A percentile compares a stretch with the other conserved stretches of the same genome.
These are phyloP conservation scores for Vickermania spadyakhi DNA, from an alignment of 208 protist species.

Conservation along the genomic window DNA sequence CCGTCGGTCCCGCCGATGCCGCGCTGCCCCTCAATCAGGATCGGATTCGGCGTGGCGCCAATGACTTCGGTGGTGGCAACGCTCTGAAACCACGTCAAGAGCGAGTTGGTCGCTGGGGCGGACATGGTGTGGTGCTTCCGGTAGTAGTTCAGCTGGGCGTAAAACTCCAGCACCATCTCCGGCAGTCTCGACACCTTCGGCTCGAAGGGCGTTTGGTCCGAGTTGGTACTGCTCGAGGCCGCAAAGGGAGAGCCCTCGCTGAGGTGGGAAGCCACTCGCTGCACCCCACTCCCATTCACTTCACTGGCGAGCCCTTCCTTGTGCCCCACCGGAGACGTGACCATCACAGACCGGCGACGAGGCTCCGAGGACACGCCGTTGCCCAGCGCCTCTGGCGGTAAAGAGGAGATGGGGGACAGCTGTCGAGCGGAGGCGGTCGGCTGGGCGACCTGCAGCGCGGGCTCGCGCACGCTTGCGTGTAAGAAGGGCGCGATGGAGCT, in stretches of 20 bases:
- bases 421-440: not conserved
- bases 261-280: not conserved
- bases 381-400: not conserved
- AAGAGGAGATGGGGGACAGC: not conserved
- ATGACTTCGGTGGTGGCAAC: conserved; percentile 32
- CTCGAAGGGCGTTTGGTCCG: not conserved
- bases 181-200: not conserved
- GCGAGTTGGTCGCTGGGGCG: conserved; percentile 17
- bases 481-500: not conserved
- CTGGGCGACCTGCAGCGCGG: not conserved
- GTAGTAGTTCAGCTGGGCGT: conserved; percentile 17
- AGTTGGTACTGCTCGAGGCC: not conserved
- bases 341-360: not conserved
- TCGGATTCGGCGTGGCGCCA: conserved; percentile 20
- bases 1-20: conserved; percentile 6
- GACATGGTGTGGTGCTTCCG: conserved; percentile 13
- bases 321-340: not conserved
- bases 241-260: not conserved
- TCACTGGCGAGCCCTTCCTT: not conserved
- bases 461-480: not conserved
- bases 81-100: conserved; percentile 59
- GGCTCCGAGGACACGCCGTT: not conserved
- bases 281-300: not conserved
- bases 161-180: conserved; percentile 7
- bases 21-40: conserved; percentile 8